Evolutionary conservation across 257 asterid genomes (phyloP), one percentile per base, ranked within the genome.

Genomic region (Perilla frutescens): DNA sequence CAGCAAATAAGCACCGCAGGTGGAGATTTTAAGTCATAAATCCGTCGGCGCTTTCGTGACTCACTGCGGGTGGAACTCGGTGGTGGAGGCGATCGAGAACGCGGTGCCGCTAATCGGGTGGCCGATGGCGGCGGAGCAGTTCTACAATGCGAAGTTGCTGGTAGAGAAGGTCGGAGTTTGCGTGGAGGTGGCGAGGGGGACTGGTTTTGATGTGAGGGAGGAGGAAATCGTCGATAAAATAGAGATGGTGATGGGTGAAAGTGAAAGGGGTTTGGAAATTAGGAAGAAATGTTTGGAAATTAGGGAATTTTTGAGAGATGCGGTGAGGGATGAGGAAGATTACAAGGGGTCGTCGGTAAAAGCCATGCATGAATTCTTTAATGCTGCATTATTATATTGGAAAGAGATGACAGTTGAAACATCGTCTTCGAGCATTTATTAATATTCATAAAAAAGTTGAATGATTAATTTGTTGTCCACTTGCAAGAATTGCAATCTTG

Each of bases 11-110:
- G 89, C 88, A 36, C 93, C 96, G 20, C 93, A 87, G 68, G 32
- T 77, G 67, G 88, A 83, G 48, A 87, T 87, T 31, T 74, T 87
- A 72, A 66, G 53, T 0, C 96, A 87, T 56, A 69, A 68, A 66
- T 85, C 93, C 0, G 73, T 78, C 1, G 84, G 72, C 12, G 87
- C 12, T 86, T 87, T 85, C 41, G 56, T 87, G 3, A 84, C 85
- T 34, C 89, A 86, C n/a, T 89, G 90, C 47, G 90, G 93, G 3
- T 87, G 93, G 93, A 89, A 89, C 54, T 90, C 93, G 8, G 82
- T 83, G 31, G 81, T 87, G 62, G 93, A 89, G 69, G 74, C 93
- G 7, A 83, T 89, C 0, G 56, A 47, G 11, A 75, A 79, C 34
- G 90, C 90, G 2, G 85, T 89, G 43, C 86, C 90, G 2, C 8